Percentiles rank a stretch among this genome's conserved stretches.
Evolutionary conservation across 306 rosid genomes (phyloP).

Genomic region (Fragaria ananassa): DNA sequence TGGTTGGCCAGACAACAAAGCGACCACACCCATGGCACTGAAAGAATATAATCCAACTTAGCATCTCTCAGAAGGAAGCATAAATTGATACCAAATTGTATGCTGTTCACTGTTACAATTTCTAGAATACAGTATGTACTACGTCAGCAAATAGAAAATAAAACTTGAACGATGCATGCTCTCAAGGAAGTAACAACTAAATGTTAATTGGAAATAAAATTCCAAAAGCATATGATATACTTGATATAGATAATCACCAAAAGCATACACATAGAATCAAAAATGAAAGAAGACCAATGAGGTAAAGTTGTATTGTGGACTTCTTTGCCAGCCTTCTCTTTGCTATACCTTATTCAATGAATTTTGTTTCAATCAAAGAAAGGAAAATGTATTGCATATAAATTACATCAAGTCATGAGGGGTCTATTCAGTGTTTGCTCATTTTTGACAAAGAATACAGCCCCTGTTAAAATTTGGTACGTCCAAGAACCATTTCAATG

Average conservation of each 20-base stretch:
- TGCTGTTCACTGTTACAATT: background rate
- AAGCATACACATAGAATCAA: background rate
- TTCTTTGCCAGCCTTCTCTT: no score
- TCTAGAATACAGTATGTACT: background rate
- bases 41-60: slow-evolving; percentile 33
- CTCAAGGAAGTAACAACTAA: slow-evolving; percentile 3
- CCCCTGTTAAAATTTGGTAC: background rate
- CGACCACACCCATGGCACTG: slow-evolving; percentile 77
- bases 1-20: slow-evolving; percentile 88
- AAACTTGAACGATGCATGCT: slow-evolving; percentile 14
- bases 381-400: background rate
- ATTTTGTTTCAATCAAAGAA: background rate
- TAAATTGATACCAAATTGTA: background rate
- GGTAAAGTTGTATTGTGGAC: background rate
- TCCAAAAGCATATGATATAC: background rate
- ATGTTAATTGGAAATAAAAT: background rate
- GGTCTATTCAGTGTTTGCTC: background rate
- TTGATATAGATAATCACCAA: background rate
- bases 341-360: no score
- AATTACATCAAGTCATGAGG: background rate
- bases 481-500: background rate
- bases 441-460: background rate
- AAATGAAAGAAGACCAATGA: background rate
- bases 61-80: slow-evolving; percentile 30
- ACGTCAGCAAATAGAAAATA: no score